Evolutionary conservation across 139 green algal species (phyloP), one percentile per base, ranked within the genome.

Genomic region (Tetraselmis chui): DNA sequence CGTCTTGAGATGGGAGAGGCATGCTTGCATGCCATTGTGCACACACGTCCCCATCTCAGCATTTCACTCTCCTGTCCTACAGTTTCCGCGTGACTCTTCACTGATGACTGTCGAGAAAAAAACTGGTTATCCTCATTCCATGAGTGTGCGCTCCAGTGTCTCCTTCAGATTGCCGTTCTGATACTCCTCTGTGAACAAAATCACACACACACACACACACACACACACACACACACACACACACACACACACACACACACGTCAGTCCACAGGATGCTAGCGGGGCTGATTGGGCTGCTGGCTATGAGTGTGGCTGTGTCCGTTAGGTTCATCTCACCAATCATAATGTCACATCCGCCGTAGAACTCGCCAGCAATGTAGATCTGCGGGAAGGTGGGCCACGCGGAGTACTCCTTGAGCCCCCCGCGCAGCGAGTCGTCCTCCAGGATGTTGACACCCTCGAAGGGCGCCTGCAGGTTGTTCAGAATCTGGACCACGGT

Each of bases 301-400:
- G 87, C 32, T 30, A 88, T 0, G 59, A 80, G 29, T 22, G 81
- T 76, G 28, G 90, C 59, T 28, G 89, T 84, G 26, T 81, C 84
- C 75, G 29, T 89, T 74, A 78, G 27, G 24, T 81, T 74, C 83
- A 83, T 86, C 87, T 87, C 59, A 91, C 86, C 91, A 29, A 98
- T 93, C 89, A 98, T 93, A 87, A 99, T 99, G 89, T 99, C 97
- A 59, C 93, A 98, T 2, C 97, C 97, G 22, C 97, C 97, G 83
- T 93, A 94, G 79, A 99, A 97, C 87, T 99, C 96, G 0, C 93
- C 93, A 75, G 93, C 92, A 31, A 97, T 92, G 88, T 99, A 99
- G 22, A 99, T 86, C 87, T 98, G 93, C 1, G 80, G 81, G n/a
- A 84, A 87, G 1, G 83, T 83, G 23, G 94, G 95, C 95, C 94